Percentiles rank a stretch among this genome's conserved stretches.
These are phyloP conservation scores for Amaranthus cruentus DNA, from an alignment of 148 eudicot species.

Conservation along the genomic window DNA sequence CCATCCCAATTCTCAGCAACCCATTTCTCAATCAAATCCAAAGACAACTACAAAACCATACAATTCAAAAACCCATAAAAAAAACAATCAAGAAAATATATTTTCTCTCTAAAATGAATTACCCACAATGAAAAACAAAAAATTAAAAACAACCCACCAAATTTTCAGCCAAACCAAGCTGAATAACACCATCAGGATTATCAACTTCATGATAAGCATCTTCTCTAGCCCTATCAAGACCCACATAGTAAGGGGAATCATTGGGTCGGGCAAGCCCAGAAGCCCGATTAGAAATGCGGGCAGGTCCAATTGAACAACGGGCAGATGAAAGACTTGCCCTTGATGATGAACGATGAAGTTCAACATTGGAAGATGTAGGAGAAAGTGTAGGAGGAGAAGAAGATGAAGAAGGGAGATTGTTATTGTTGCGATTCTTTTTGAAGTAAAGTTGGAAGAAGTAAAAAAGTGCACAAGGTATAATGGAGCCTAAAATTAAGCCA, in stretches of 20 bases:
- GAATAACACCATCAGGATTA: slow-evolving; percentile 68
- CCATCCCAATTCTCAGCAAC: slow-evolving; percentile 41
- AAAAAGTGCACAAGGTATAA: slow-evolving; percentile 76
- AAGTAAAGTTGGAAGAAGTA: slow-evolving; percentile 79
- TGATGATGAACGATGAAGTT: slow-evolving; percentile 43
- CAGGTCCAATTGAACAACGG: slow-evolving; percentile 35
- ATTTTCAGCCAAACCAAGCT: slow-evolving; percentile 79
- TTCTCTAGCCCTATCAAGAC: slow-evolving; percentile 43
- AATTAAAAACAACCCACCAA: slow-evolving; percentile 34
- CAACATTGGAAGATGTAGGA: slow-evolving; percentile 29
- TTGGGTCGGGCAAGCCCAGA: slow-evolving; percentile 35
- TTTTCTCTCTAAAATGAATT: neutral
- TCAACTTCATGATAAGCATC: slow-evolving; percentile 44
- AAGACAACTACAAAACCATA: slow-evolving; percentile 44
- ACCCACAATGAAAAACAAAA: neutral
- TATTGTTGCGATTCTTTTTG: slow-evolving; percentile 41
- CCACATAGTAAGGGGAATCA: slow-evolving; percentile 60
- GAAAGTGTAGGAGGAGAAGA: slow-evolving; percentile 26
- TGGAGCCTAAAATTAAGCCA: slow-evolving; percentile 61
- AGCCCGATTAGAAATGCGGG: slow-evolving; percentile 50
- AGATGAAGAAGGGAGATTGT: neutral
- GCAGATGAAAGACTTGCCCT: slow-evolving; percentile 32
- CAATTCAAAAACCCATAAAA: slow-evolving; percentile 9
- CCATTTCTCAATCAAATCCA: slow-evolving; percentile 87
- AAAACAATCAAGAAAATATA: neutral